Base-by-base conservation (phyloP, 371 early-diverging fungal genomes). In the Rhizopus microsporus region DNA sequence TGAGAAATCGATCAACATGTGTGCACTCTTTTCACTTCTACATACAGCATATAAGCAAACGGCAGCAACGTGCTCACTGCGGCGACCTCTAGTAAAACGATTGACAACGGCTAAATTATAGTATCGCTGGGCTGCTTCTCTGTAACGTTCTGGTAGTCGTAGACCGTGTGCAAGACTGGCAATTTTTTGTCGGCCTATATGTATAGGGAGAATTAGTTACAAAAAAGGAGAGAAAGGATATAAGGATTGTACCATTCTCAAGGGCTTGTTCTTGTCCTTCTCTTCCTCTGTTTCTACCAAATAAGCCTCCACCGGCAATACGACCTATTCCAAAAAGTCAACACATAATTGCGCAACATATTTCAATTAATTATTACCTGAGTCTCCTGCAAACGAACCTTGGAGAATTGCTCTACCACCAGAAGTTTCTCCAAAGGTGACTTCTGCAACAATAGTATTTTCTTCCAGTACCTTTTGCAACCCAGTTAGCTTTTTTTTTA, bases 1-100 rank as follows among this genome's bases (percentile, higher is more conserved):
- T 0, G 97, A 86, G 67, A 99, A 99, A 71, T 99, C 99, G 53
- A 99, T 98, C 55, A 99, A 78, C 94, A 99, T 93, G 65, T 96
- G 94, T 9, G 89, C 79, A 8, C 92, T 93, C 60, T 91, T 88
- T 67, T 99, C 94, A 52, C 80, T 80, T 62, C 99, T 83, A 72
- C 98, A 98, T 16, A 93, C 93, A 48, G 97, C 93, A 63, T 99
- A 99, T 4, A 99, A 83, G 69, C 99, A 99, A 7, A 95, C 97
- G 13, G 97, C 93, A 3, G 92, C 90, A 12, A 99, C 97, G 60
- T 90, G 85, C 15, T 86, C 78, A 29, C 89, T 83, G 52, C 85
- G 83, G 42, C 99, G 90, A 42, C 99, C 99, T 62, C 92, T 90
- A 15, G 96, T 97, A 62, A 98, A 93, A 67, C 94, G 91, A 59